Evolutionary conservation across 371 early-diverging fungal genomes (phyloP), one percentile per base, ranked within the genome.

Genomic region (Saksenaea oblongispora): DNA sequence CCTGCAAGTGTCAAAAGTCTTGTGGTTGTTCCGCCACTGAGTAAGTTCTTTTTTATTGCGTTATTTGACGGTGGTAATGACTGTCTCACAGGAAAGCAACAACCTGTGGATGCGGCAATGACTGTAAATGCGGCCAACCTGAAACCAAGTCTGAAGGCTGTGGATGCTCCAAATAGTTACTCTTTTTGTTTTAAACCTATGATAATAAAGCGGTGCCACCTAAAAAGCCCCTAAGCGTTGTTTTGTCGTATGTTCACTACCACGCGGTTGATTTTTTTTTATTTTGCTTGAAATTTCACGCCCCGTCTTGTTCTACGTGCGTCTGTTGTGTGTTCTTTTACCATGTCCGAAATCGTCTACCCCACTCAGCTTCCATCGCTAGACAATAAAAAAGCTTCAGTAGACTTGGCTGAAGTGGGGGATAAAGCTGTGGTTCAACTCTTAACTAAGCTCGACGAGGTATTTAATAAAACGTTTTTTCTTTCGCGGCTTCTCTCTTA

Each of bases 391-490:
- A 17, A n/a, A 47, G 22, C 22, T 5, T 22, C 51, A 22, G 17
- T 22, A 22, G 51, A 47, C 10, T 22, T 47, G 51, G 22, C 26
- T 22, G 51, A 47, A 8, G 51, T 56, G 42, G 56, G 61, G 14
- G 73, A 73, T 22, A 65, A 61, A 34, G 56, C 63, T 7, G 62
- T 58, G 28, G 60, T 54, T 9, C 67, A 73, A 47, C 31, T 73
- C 34, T n/a, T 73, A 51, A 62, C 51, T 9, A 73, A 70, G 53
- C 41, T 73, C 4, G 67, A 73, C 36, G 58, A 73, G 58, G 73
- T 73, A 47, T 47, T 18, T 5, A 47, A 47, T 47, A 18, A 60
- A 51, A 26, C n/a, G 34, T 34, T 15, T 1, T n/a, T 35, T 27
- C 14, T 51, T 35, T 11, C 27, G 15, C 28, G 9, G 7, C 7